Evolutionary conservation across 225 moss, liverwort and hornwort genomes (phyloP), one percentile per base, ranked within the genome.

Genomic region (Pleurozium schreberi): DNA sequence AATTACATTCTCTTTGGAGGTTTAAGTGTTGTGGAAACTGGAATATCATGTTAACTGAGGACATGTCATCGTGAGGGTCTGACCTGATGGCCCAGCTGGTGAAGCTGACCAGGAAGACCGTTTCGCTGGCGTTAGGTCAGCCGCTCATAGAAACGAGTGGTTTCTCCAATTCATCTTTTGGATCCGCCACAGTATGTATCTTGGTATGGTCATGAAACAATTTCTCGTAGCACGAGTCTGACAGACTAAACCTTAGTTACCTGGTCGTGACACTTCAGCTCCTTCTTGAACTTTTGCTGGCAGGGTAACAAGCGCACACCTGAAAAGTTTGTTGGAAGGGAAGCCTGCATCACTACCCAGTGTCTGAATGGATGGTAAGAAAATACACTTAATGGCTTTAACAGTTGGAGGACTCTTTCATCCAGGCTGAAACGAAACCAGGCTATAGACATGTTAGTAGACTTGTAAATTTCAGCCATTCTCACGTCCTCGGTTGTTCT

Each of bases 281-380:
- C 69, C 78, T 76, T 19, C 64, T 40, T 86, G 80, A 86, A 84
- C 53, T 59, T 89, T 75, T 86, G 79, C 92, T 88, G 83, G 91
- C 95, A 98, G 98, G 98, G 98, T 78, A 98, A 98, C 91, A 98
- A 98, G 91, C 95, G 98, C 89, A 98, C 98, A 49, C 98, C 98
- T 30, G 98, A 96, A 90, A 98, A 98, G 92, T 97, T 98, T 91
- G 96, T 98, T 55, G 98, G 98, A 91, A 95, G 95, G 86, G 96
- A 98, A 87, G 98, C 98, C 75, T 93, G 95, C 68, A 97, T 98
- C 81, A 95, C 95, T 74, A 95, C 93, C 60, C 98, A 98, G 89
- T 98, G 98, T 91, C 92, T 98, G 83, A 98, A 98, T 89, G 98
- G 98, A 93, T 98, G 98, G 98, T 98, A 95, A 89, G 85, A 49